Base-by-base conservation (phyloP, 306 rosid species). In the Psophocarpus tetragonolobus region DNA sequence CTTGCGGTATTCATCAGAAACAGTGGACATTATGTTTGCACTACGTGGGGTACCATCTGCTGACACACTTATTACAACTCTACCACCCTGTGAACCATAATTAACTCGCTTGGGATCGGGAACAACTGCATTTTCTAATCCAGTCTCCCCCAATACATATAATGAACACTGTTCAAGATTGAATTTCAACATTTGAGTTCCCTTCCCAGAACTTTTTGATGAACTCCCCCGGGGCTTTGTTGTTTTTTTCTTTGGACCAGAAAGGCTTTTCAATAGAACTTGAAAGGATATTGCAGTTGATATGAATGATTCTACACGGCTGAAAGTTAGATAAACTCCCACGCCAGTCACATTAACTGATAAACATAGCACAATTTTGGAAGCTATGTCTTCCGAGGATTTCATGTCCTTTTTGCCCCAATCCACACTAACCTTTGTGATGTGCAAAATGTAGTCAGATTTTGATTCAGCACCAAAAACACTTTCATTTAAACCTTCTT, bases 21-120 rank as follows among this genome's bases (percentile, higher is more conserved):
- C 33, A 63, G 97, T 85, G 79, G 99, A 90, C 75, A 81, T 65
- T 76, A 96, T 54, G 20, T 76, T 86, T 74, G 98, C 99, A 82
- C 7, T 81, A 78, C 99, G 96, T 4, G 91, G 91, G 54, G 97
- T 87, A 81, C 99, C 99, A 78, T 96, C 97, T 60, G 81, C 90
- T 45, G 92, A 87, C 47, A 60, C 87, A 42, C 72, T 84, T 73
- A 96, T 70, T 57, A 85, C 83, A 73, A 91, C 83, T 76, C 87
- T 91, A 69, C 98, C 99, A 81, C 99, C 99, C 48, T 96, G 99
- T 77, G 98, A 92, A 71, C 99, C 99, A 75, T 86, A 96, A 83
- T 96, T 88, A 51, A 96, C 97, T 57, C 94, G 90, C 86, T 96
- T 96, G 17, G 99, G 99, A 77, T 96, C 99, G 57, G 90, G 83